These are phyloP conservation scores for Fonsecaea monophora DNA, from an alignment of 2,329 filamentous ascomycete genomes.

Conservation along the genomic window DNA sequence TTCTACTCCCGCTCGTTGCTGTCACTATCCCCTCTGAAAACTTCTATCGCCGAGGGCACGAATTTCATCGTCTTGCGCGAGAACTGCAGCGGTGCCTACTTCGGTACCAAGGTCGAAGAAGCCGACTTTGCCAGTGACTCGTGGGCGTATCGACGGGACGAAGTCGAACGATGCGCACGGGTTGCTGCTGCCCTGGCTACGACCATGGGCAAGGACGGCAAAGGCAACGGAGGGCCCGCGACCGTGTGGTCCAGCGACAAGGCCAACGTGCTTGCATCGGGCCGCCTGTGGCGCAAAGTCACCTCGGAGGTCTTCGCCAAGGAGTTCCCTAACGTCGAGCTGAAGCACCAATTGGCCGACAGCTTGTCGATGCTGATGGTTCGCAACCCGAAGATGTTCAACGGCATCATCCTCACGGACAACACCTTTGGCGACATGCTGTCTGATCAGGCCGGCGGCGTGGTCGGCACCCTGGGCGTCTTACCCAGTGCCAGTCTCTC, in stretches of 20 bases:
- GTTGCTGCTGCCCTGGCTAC: conserved; percentile 57
- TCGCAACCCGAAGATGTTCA: conserved; percentile 93
- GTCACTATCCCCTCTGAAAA: conserved; percentile 53
- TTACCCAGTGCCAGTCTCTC: conserved; percentile 96
- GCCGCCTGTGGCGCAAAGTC: conserved; percentile 57
- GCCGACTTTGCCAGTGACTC: conserved; percentile 55
- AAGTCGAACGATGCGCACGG: conserved; percentile 57
- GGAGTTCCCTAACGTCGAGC: conserved; percentile 94
- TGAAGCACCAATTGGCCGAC: conserved; percentile 96
- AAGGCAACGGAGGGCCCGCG: conserved; percentile 38
- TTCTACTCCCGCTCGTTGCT: conserved; percentile 51
- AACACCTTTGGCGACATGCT: conserved; percentile 99
- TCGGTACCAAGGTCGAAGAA: conserved; percentile 56
- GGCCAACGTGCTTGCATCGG: conserved; percentile 61
- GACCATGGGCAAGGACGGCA: conserved; percentile 37
- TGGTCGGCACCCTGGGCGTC: conserved; percentile 96
- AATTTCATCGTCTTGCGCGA: conserved; percentile 71
- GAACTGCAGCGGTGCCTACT: conserved; percentile 53
- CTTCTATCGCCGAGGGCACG: conserved; percentile 64
- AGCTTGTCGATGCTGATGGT: conserved; percentile 99
- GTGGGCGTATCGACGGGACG: conserved; percentile 55
- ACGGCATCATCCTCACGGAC: conserved; percentile 87
- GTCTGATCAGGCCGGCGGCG: conserved; percentile 98
- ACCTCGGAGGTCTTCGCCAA: conserved; percentile 57
- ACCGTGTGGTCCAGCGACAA: conserved; percentile 60